Evolutionary conservation across 768 basidiomycete genomes (phyloP).

Genomic region (Dendrothele bispora): DNA sequence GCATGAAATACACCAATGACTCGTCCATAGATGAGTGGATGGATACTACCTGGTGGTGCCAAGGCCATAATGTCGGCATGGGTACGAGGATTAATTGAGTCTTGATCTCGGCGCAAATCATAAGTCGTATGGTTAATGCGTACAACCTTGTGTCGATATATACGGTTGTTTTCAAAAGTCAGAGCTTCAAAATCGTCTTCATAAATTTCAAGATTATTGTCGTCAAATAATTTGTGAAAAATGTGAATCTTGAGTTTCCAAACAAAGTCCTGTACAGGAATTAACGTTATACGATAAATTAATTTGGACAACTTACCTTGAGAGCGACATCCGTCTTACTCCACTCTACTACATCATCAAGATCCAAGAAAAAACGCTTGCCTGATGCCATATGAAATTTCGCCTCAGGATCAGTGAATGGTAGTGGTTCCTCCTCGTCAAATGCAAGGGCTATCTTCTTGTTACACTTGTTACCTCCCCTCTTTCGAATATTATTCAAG

Average conservation of each 20-base stretch:
- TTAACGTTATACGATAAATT: not conserved
- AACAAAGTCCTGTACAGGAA: constrained; percentile 23
- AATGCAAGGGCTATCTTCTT: constrained; percentile 2
- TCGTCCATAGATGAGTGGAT: constrained; percentile 29
- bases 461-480: not conserved
- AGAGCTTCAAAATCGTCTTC: constrained; percentile 10
- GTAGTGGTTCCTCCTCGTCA: constrained; percentile 11
- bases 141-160: constrained; percentile 24
- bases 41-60: not conserved
- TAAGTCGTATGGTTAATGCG: constrained; percentile 37
- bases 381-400: constrained; percentile 23
- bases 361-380: constrained; percentile 6
- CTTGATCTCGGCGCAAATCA: constrained; percentile 29
- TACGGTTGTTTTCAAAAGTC: constrained; percentile 16
- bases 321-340: constrained; percentile 24
- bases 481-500: constrained; percentile 11
- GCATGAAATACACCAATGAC: constrained; percentile 30
- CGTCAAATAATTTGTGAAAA: constrained; percentile 15
- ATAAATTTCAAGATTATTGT: constrained; percentile 1
- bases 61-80: constrained; percentile 33
- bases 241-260: constrained; percentile 24
- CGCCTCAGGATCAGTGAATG: constrained; percentile 9
- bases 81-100: constrained; percentile 32
- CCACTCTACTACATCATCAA: constrained; percentile 9
- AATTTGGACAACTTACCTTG: constrained; percentile 14